Evolutionary conservation across 2,329 filamentous ascomycete species (phyloP).

Genomic region (Sordariomycetes sp.): DNA sequence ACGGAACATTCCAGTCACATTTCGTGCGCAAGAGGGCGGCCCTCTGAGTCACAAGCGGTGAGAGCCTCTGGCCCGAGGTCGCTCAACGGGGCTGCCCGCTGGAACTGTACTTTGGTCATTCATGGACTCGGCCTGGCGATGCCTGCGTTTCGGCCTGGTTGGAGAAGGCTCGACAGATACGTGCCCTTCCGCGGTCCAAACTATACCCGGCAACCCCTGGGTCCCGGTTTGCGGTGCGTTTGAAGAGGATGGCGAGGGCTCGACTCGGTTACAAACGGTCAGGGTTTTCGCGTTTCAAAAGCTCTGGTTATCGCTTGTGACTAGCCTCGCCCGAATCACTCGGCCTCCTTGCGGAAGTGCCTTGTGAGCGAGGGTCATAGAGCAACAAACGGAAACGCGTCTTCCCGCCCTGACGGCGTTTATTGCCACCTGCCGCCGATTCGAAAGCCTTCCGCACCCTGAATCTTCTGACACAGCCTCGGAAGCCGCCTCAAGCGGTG

Average conservation of each 20-base stretch:
- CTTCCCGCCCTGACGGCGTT: not conserved
- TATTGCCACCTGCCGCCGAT: constrained; percentile 20
- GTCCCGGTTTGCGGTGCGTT: constrained; percentile 10
- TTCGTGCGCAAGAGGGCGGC: constrained; percentile 44
- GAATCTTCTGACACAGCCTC: constrained; percentile 14
- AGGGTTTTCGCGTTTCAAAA: constrained; percentile 24
- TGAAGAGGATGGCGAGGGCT: constrained; percentile 12
- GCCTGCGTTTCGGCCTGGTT: constrained; percentile 9
- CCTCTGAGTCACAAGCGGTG: constrained; percentile 61
- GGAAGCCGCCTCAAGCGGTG: constrained; percentile 8
- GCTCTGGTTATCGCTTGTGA: constrained; percentile 10
- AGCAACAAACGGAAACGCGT: constrained; percentile 35
- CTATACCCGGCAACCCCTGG: not conserved
- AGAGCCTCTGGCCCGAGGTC: constrained; percentile 61
- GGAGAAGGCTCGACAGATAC: constrained; percentile 11
- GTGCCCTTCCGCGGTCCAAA: constrained; percentile 4
- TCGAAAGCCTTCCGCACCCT: constrained; percentile 32
- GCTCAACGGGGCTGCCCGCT: constrained; percentile 64
- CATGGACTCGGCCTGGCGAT: constrained; percentile 24
- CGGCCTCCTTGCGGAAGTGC: not conserved
- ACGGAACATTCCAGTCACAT: constrained; percentile 45
- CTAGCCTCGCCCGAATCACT: constrained; percentile 20
- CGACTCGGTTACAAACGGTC: constrained; percentile 35
- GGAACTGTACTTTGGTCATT: constrained; percentile 47
- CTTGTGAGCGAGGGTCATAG: constrained; percentile 23